Evolutionary conservation across 257 asterid species (phyloP).

Genomic region (Salvia splendens): DNA sequence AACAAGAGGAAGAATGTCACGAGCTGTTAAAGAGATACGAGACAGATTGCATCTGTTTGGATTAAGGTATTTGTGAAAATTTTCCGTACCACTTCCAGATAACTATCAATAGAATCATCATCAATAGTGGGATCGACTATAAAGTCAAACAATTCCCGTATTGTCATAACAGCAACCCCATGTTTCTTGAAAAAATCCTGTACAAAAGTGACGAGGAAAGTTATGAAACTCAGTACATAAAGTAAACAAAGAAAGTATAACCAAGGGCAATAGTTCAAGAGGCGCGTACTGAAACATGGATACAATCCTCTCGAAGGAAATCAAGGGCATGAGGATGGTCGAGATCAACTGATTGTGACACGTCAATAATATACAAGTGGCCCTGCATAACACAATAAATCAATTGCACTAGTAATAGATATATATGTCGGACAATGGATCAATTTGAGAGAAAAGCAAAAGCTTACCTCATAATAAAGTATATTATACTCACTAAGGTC

Average conservation of each 20-base stretch:
- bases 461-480: conserved; percentile 74
- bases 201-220: conserved; percentile 22
- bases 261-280: neutral
- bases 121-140: conserved; percentile 80
- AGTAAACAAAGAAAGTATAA: neutral
- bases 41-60: conserved; percentile 14
- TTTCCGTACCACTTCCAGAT: conserved; percentile 75
- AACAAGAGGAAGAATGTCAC: conserved; percentile 9
- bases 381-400: conserved; percentile 50
- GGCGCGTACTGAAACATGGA: conserved; percentile 76
- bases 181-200: conserved; percentile 90
- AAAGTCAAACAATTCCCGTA: conserved; percentile 83
- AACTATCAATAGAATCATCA: conserved; percentile 80
- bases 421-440: neutral
- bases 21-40: conserved; percentile 3
- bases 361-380: conserved; percentile 89
- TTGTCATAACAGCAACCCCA: conserved; percentile 92
- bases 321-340: conserved; percentile 96
- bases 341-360: conserved; percentile 95
- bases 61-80: neutral
- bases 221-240: neutral
- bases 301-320: conserved; percentile 86
- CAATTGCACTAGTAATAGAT: conserved; percentile 1
- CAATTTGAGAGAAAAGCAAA: conserved; percentile 3
- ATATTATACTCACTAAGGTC: conserved; percentile 95